Evolutionary conservation across 1,284 basidiomycete genomes (phyloP), one percentile per base, ranked within the genome.

Genomic region (Leucocoprinus gongylophorus): DNA sequence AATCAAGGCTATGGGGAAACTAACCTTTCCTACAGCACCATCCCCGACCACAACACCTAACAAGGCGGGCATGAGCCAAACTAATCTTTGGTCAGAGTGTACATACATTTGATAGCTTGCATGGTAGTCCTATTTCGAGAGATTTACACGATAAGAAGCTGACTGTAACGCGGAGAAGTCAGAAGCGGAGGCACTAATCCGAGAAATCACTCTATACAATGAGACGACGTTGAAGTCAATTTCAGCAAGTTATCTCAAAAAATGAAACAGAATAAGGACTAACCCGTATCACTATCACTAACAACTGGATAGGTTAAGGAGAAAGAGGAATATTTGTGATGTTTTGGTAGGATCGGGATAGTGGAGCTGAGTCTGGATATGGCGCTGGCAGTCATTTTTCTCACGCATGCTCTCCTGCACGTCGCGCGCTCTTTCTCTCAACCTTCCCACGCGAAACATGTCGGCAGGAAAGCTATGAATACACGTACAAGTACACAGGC

Each of bases 21-120:
- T 29, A 40, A 88, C 95, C 89, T 98, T 99, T 74, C 95, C 95
- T 64, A 99, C 95, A 53, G 95, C 95, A 85, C 95, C 95, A 78
- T 99, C 95, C 64, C 95, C 95, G 56, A 99, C 95, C 65, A 98
- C 95, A 71, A 98, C 95, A 78, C 91, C 91, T 91, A 69, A 48
- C 57, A 53, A 52, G 50, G 48, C 55, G 57, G 51, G 59, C 69
- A 68, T 59, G 58, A 64, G 52, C 56, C 56, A 53, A 42, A 42
- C 40, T 49, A 44, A 46, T 20, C 28, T 49, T 48, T 54, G 42
- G 51, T 41, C 47, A 48, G 47, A 55, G 52, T 39, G 51, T 35
- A 67, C 72, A 56, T 59, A 82, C 81, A 84, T 75, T 84, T 85
- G 61, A 85, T 84, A 61, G 83, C 79, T 68, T 84, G 82, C 82